Base-by-base conservation (phyloP, 2,329 filamentous ascomycete genomes). In the Aotearoamyces nothofagi region DNA sequence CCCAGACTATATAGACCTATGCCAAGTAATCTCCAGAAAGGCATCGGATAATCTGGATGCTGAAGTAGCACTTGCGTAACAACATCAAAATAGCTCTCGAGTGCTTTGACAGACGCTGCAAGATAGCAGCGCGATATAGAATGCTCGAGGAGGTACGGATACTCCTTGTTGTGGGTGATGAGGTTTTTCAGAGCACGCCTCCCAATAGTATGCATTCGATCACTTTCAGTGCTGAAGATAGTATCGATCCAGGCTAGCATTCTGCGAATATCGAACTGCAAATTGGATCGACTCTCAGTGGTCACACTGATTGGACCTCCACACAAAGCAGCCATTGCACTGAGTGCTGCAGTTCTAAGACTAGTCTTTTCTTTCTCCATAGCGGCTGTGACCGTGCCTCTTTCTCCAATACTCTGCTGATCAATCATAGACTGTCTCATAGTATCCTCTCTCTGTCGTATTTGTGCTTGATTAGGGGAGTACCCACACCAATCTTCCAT, bases 401-500 rank as follows among this genome's bases (percentile, higher is more conserved):
- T 69, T 46, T 86, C 83, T 9, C 75, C 73, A 11, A 76, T 54
- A 32, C 63, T 58, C 34, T 90, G 81, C 31, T 83, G 78, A 29
- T 87, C 74, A 19, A 92, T 74, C 39, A 90, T 65, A 3, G 80
- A 82, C 41, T 86, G 79, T 24, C 82, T 69, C 77, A 94, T 92
- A 19, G 70, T 78, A 36, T 92, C 79, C 52, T 94, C 86, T 36
- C 83, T 68, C 33, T 77, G 74, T 4, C 76, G 70, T 22, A 93
- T 80, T 39, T 92, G 80, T 9, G 59, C 63, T 48, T 92, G 83
- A 39, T 94, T 93, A 0, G 86, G 83, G 5, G 86, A 93, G 50
- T 92, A 94, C 3, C 90, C 90, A 49, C 90, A 98, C 92, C 92
- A 98, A 39, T 96, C 87, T 53, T 98, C 90, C 86, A 98, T 96